phyloP scores from a whole-genome alignment of 208 protist genomes.

The Crithidia sp. region DNA sequence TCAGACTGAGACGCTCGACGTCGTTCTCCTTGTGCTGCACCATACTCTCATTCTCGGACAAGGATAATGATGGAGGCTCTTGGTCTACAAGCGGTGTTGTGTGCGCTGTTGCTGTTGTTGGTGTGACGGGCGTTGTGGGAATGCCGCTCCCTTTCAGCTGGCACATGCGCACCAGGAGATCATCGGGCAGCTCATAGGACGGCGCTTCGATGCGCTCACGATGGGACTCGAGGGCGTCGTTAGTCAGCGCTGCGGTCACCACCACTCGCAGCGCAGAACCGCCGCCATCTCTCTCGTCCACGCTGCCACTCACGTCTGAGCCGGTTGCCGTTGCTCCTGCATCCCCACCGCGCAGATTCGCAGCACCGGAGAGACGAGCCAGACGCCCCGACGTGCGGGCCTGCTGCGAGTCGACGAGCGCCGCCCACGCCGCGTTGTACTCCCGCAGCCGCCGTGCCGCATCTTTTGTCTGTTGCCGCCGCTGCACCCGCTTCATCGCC shows the following conservation, averaged over 20 bases:
- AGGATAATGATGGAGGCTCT: too few relatives aligned
- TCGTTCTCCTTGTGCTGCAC: not conserved
- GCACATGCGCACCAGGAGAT: not conserved
- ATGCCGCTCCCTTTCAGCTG: not conserved
- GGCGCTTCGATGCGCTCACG: conserved; percentile 4
- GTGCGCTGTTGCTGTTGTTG: not conserved
- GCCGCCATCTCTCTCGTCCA: not conserved
- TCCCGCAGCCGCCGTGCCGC: conserved; percentile 11
- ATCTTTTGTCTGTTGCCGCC: not conserved
- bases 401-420: not conserved
- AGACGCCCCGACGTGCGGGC: not conserved
- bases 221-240: conserved; percentile 2
- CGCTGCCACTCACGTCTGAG: not conserved
- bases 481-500: not conserved
- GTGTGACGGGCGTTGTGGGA: not conserved
- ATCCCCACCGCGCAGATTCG: not conserved
- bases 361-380: not conserved
- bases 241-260: not conserved
- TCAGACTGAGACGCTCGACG: not conserved
- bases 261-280: not conserved
- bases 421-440: conserved; percentile 15
- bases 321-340: not conserved
- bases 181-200: conserved; percentile 6
- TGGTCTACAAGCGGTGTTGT: not conserved
- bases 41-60: too few relatives aligned